A percentile compares a stretch with the other conserved stretches of the same genome.
phyloP scores from a whole-genome alignment of 176 grass and related monocot species.

The Leersia perrieri region DNA sequence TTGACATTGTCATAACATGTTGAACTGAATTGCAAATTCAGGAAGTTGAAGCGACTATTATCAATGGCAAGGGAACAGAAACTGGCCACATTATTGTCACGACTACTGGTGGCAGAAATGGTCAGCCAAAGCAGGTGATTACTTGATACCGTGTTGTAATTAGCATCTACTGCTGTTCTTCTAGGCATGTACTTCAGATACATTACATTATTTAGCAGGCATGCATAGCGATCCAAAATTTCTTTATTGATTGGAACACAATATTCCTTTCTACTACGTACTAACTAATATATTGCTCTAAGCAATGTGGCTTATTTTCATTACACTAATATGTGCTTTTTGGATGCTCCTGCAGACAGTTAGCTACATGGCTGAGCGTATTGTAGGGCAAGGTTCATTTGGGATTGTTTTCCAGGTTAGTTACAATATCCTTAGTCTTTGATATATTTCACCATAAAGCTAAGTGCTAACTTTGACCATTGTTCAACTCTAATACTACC shows the following conservation, averaged over 20 bases:
- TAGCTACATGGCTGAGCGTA: conserved; percentile 77
- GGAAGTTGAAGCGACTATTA: conserved; percentile 71
- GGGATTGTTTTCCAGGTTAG: conserved; percentile 74
- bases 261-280: background rate
- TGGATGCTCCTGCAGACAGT: conserved; percentile 49
- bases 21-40: conserved; percentile 34
- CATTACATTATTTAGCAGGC: background rate
- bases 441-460: background rate
- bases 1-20: background rate
- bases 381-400: conserved; percentile 73
- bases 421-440: conserved; percentile 16
- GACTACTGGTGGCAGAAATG: conserved; percentile 76
- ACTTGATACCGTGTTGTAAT: conserved; percentile 5
- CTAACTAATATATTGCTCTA: background rate
- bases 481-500: background rate
- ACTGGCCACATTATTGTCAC: conserved; percentile 88
- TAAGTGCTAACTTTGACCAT: background rate
- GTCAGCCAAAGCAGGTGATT: conserved; percentile 68
- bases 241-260: background rate
- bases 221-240: background rate
- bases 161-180: background rate
- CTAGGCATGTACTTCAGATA: background rate
- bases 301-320: background rate
- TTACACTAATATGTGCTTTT: conserved; percentile 19
- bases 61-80: conserved; percentile 78